A percentile compares a stretch with the other conserved stretches of the same genome.
phyloP scores from a whole-genome alignment of 306 rosid species.

The Glycyrrhiza uralensis region DNA sequence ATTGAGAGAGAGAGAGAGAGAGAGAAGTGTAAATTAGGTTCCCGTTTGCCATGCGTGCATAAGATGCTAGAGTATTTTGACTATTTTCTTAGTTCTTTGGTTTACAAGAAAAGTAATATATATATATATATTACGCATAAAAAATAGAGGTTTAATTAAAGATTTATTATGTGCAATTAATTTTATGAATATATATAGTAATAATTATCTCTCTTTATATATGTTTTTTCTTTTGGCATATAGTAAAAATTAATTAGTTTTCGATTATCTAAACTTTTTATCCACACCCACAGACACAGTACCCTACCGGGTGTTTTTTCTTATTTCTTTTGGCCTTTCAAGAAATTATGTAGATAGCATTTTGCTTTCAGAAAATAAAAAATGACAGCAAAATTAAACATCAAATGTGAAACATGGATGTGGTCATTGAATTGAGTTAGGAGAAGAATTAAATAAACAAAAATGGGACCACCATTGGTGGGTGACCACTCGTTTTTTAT shows the following conservation, averaged over 20 bases:
- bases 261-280: background rate
- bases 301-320: too few relatives aligned
- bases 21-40: background rate
- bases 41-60: background rate
- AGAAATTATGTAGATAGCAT: too few relatives aligned
- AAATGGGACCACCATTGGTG: conserved; percentile 1
- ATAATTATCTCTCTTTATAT: background rate
- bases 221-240: background rate
- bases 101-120: background rate
- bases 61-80: too few relatives aligned
- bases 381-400: background rate
- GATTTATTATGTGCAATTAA: background rate
- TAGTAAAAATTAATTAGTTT: too few relatives aligned
- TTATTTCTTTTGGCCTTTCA: too few relatives aligned
- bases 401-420: background rate
- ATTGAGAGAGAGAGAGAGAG: background rate
- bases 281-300: background rate
- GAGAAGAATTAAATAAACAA: background rate
- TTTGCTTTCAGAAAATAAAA: background rate
- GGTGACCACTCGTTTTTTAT: background rate
- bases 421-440: background rate
- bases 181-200: background rate
- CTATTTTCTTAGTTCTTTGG: background rate
- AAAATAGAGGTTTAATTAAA: background rate
- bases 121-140: background rate